These are phyloP conservation scores for Pholiota conissans DNA, from an alignment of 768 basidiomycete species.

Conservation along the genomic window DNA sequence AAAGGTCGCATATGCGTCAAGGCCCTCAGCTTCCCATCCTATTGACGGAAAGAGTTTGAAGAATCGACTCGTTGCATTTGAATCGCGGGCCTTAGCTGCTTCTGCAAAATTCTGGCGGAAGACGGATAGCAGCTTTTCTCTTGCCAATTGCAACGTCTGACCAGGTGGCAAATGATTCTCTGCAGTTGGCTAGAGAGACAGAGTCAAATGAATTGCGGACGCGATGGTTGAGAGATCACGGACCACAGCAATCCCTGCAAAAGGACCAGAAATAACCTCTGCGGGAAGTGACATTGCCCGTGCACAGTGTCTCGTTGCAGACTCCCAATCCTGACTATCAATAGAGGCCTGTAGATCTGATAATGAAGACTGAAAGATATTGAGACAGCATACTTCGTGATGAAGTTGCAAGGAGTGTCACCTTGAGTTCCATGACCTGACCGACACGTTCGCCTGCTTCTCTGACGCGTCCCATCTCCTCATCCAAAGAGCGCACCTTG, in stretches of 20 bases:
- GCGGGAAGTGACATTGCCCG: constrained; percentile 84
- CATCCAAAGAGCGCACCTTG: constrained; percentile 83
- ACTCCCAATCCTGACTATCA: constrained; percentile 90
- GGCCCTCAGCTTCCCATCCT: constrained; percentile 89
- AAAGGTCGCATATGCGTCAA: constrained; percentile 90
- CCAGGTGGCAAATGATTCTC: constrained; percentile 84
- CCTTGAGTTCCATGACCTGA: constrained; percentile 96
- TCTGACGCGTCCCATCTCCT: constrained; percentile 88
- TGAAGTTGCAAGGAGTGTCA: constrained; percentile 26
- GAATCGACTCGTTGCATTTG: constrained; percentile 86
- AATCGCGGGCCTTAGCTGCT: constrained; percentile 80
- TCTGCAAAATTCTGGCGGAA: constrained; percentile 81
- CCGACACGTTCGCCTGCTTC: constrained; percentile 91
- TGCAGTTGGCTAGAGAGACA: constrained; percentile 72
- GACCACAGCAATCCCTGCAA: constrained; percentile 88
- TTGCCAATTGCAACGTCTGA: constrained; percentile 76
- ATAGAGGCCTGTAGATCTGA: constrained; percentile 68
- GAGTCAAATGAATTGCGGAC: constrained; percentile 2
- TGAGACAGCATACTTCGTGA: background rate
- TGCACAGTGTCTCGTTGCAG: constrained; percentile 87
- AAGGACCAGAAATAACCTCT: constrained; percentile 78
- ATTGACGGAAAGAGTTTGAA: constrained; percentile 98
- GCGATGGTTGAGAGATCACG: constrained; percentile 24
- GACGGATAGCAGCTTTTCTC: constrained; percentile 71
- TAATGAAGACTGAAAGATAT: constrained; percentile 36